phyloP scores from a whole-genome alignment of 768 basidiomycete genomes.

The Phlebiopsis flavidoalba region DNA sequence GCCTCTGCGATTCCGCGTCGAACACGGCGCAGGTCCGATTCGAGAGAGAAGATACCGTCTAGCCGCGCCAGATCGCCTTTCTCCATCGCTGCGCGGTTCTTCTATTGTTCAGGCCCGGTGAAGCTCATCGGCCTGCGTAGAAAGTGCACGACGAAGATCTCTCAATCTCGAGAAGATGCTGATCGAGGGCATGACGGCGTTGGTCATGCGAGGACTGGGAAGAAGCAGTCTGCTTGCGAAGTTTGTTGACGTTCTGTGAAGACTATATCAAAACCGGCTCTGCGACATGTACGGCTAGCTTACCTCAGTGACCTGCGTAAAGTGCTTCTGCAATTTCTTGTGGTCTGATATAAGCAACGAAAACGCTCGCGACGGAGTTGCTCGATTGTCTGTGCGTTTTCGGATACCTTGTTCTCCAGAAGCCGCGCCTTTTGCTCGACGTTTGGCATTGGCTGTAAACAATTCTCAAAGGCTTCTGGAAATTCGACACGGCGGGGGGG shows the following conservation, averaged over 20 bases:
- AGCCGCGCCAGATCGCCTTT: slow-evolving; percentile 58
- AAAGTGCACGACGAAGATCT: slow-evolving; percentile 67
- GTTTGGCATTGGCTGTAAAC: slow-evolving; percentile 51
- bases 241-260: slow-evolving; percentile 51
- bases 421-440: slow-evolving; percentile 71
- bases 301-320: slow-evolving; percentile 65
- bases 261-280: not conserved
- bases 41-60: slow-evolving; percentile 57
- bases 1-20: slow-evolving; percentile 67
- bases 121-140: slow-evolving; percentile 55
- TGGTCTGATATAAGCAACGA: slow-evolving; percentile 64
- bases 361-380: slow-evolving; percentile 75
- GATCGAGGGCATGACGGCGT: slow-evolving; percentile 68
- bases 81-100: slow-evolving; percentile 54
- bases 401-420: slow-evolving; percentile 60
- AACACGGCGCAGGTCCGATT: slow-evolving; percentile 72
- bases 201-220: slow-evolving; percentile 67
- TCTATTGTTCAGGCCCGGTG: slow-evolving; percentile 61
- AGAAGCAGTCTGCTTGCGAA: slow-evolving; percentile 55
- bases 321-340: slow-evolving; percentile 65
- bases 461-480: not conserved
- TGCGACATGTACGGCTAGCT: slow-evolving; percentile 12
- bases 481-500: too few relatives aligned
- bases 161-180: slow-evolving; percentile 67
- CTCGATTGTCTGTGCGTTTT: slow-evolving; percentile 68